These are phyloP conservation scores for Jaltomata sinuosa DNA, from an alignment of 257 asterid species.

Conservation along the genomic window DNA sequence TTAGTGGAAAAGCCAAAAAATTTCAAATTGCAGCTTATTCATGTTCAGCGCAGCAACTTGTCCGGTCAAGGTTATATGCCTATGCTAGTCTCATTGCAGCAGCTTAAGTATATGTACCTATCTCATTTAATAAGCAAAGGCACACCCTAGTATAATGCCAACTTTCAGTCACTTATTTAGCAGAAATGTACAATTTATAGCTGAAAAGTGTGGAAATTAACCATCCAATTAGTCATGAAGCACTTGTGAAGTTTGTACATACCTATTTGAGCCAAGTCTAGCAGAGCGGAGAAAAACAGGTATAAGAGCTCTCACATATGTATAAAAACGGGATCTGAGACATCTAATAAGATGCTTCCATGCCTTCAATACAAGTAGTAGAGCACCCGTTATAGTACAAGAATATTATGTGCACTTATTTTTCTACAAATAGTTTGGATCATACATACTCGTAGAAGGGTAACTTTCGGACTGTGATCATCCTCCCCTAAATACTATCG, in stretches of 20 bases:
- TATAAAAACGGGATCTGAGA: background rate
- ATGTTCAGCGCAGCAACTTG: too few species aligned
- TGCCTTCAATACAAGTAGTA: background rate
- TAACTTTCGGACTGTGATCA: background rate
- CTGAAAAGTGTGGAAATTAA: background rate
- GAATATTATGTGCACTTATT: background rate
- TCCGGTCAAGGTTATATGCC: too few species aligned
- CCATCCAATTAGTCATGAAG: background rate
- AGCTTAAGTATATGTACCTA: background rate
- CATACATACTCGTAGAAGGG: background rate
- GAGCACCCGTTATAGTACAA: background rate
- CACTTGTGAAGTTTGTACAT: background rate
- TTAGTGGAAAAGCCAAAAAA: too few species aligned
- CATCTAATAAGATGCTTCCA: background rate
- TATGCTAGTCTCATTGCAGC: too few species aligned
- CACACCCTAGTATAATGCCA: background rate
- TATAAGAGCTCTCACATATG: background rate
- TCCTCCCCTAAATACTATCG: background rate
- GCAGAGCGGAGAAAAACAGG: background rate
- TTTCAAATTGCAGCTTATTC: too few species aligned
- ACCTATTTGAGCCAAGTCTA: background rate
- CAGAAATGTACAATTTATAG: background rate
- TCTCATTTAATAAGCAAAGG: background rate
- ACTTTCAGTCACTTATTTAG: background rate
- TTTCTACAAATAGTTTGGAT: background rate